These are phyloP conservation scores for Saccharomycopsis lassenensis DNA, from an alignment of 805 yeast genomes.

Conservation along the genomic window DNA sequence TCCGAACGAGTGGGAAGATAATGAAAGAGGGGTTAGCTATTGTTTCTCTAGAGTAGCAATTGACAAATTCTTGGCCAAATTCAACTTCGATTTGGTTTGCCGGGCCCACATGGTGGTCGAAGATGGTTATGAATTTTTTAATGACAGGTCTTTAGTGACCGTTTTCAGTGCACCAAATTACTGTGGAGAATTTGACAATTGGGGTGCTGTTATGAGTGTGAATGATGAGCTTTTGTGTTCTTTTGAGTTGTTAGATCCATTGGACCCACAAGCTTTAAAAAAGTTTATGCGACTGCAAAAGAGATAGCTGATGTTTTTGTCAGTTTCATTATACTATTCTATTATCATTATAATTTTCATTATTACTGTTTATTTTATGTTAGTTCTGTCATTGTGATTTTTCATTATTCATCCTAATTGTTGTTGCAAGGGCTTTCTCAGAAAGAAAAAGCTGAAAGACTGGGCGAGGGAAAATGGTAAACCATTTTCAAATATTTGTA, in stretches of 20 bases:
- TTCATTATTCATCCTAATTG: no score
- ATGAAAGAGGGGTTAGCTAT: conserved; percentile 76
- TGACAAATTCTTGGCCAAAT: conserved; percentile 50
- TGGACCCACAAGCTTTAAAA: conserved; percentile 45
- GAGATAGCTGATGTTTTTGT: background rate
- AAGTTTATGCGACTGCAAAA: no score
- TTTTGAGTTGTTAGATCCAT: conserved; percentile 59
- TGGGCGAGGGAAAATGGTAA: no score
- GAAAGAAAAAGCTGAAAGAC: no score
- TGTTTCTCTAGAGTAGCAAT: conserved; percentile 67
- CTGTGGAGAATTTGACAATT: conserved; percentile 71
- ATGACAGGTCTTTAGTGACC: conserved; percentile 62
- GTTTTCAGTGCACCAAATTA: conserved; percentile 78
- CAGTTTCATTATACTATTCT: background rate
- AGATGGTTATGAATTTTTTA: conserved; percentile 78
- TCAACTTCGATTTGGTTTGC: conserved; percentile 66
- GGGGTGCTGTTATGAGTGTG: conserved; percentile 73
- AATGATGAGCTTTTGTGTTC: conserved; percentile 58
- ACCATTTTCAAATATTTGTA: no score
- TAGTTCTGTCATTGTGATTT: background rate
- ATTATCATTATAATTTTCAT: background rate
- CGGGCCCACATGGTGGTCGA: conserved; percentile 88
- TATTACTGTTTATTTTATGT: background rate
- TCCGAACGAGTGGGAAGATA: conserved; percentile 59
- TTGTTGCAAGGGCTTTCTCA: no score